phyloP scores from a whole-genome alignment of 768 basidiomycete genomes.

The Suillus hirtellus region DNA sequence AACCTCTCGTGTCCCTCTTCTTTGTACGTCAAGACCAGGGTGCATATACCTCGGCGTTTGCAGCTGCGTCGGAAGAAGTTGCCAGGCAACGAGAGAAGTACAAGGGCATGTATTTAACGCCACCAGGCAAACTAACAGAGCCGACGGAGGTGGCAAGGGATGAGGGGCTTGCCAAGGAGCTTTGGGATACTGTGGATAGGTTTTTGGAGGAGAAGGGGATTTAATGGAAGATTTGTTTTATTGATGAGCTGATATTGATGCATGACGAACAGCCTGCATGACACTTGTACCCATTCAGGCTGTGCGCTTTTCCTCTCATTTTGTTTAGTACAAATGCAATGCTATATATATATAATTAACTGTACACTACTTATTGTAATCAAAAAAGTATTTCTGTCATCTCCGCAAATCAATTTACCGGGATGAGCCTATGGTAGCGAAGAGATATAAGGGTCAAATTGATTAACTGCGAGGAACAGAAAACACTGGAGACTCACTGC shows the following conservation, averaged over 20 bases:
- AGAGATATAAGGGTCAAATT: too few species aligned
- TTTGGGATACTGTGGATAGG: conserved; percentile 31
- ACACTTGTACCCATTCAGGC: not conserved
- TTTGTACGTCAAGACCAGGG: conserved; percentile 25
- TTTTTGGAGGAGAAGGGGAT: conserved; percentile 26
- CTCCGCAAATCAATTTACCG: too few species aligned
- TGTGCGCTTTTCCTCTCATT: not conserved
- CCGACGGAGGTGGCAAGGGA: conserved; percentile 17
- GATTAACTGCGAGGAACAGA: too few species aligned
- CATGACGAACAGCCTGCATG: not conserved
- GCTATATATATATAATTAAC: too few species aligned
- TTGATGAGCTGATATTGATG: not conserved
- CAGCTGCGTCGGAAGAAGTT: conserved; percentile 31
- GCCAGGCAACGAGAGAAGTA: conserved; percentile 24
- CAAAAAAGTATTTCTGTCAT: too few species aligned
- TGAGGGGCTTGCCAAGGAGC: conserved; percentile 28
- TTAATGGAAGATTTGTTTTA: conserved; percentile 5
- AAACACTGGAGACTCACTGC: too few species aligned
- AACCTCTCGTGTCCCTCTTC: conserved; percentile 20
- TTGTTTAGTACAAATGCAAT: not conserved
- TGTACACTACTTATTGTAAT: too few species aligned
- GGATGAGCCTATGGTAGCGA: too few species aligned
- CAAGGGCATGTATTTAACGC: conserved; percentile 31
- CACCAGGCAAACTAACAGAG: conserved; percentile 20
- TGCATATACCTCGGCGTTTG: conserved; percentile 27